These are phyloP conservation scores for Cladosporium sp. DNA, from an alignment of 2,329 filamentous ascomycete genomes.

Conservation along the genomic window DNA sequence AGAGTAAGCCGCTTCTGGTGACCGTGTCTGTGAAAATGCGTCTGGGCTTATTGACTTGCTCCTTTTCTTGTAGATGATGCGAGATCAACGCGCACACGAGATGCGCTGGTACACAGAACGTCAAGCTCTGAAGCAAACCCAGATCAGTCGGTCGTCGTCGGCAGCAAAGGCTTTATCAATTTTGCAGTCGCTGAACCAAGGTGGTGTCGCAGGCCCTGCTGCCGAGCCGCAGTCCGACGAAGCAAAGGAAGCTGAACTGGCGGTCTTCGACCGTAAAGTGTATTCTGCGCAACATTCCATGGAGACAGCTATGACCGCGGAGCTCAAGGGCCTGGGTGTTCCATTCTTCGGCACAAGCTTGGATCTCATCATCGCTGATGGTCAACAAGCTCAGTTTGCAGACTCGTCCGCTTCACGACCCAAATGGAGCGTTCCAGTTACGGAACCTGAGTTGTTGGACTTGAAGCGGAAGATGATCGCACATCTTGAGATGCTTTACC, in stretches of 20 bases:
- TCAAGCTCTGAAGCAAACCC: slow-evolving; percentile 31
- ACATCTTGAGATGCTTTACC: slow-evolving; percentile 38
- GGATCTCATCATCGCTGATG: slow-evolving; percentile 37
- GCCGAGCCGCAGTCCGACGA: slow-evolving; percentile 4
- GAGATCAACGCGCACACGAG: slow-evolving; percentile 60
- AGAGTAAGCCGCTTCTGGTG: slow-evolving; percentile 30
- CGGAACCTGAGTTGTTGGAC: slow-evolving; percentile 27
- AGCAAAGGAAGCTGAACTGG: slow-evolving; percentile 49
- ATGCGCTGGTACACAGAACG: slow-evolving; percentile 48
- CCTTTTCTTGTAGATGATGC: slow-evolving; percentile 48
- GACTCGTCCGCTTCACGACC: slow-evolving; percentile 13
- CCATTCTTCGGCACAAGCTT: slow-evolving; percentile 56
- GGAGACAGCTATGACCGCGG: slow-evolving; percentile 53
- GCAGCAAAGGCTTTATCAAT: slow-evolving; percentile 29
- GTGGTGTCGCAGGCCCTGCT: neutral
- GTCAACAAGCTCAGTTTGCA: slow-evolving; percentile 12
- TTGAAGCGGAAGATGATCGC: slow-evolving; percentile 34
- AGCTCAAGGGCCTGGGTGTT: slow-evolving; percentile 55
- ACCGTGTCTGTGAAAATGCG: neutral
- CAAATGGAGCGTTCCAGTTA: slow-evolving; percentile 29
- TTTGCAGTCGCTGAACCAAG: slow-evolving; percentile 24
- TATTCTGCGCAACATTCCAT: slow-evolving; percentile 57
- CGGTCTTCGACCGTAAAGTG: slow-evolving; percentile 59
- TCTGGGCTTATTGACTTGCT: slow-evolving; percentile 23
- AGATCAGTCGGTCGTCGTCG: slow-evolving; percentile 25